phyloP scores from a whole-genome alignment of 129 eudicot species.

The Pseudognaphalium luteoalbum region DNA sequence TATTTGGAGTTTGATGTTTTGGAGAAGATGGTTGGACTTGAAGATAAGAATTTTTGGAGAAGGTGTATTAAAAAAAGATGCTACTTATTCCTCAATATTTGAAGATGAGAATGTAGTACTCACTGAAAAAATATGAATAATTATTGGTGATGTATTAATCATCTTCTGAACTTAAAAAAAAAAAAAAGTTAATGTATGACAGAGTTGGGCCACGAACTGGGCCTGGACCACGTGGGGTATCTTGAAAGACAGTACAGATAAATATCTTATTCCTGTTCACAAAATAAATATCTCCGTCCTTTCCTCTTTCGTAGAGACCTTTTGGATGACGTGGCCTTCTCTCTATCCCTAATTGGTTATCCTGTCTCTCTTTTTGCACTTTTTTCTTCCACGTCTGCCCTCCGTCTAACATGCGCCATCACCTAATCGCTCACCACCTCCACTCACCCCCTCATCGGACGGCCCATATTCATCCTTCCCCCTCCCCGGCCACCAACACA shows the following conservation, averaged over 20 bases:
- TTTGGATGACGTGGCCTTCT: slow-evolving; percentile 33
- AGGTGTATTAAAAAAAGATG: too few species aligned
- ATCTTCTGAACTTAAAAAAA: too few species aligned
- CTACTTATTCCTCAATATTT: too few species aligned
- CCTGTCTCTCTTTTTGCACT: slow-evolving; percentile 34
- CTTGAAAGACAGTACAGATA: slow-evolving; percentile 8
- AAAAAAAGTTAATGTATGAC: too few species aligned
- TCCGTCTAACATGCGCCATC: slow-evolving; percentile 27
- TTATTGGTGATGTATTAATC: too few species aligned
- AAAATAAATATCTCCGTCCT: slow-evolving; percentile 31
- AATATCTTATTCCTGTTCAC: slow-evolving; percentile 32
- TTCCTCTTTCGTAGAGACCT: slow-evolving; percentile 32
- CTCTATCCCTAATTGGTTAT: slow-evolving; percentile 35
- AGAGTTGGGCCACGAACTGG: slow-evolving; percentile 27
- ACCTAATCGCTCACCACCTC: background rate
- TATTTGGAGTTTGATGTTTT: too few species aligned
- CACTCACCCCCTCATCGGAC: slow-evolving; percentile 26
- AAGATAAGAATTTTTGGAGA: too few species aligned
- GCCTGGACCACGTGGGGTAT: slow-evolving; percentile 13
- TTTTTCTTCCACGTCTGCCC: slow-evolving; percentile 39
- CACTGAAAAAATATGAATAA: too few species aligned
- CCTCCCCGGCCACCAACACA: slow-evolving; percentile 1
- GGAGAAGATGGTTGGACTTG: too few species aligned
- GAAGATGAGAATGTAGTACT: too few species aligned
- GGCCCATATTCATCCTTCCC: slow-evolving; percentile 21